Evolutionary conservation across 2,329 filamentous ascomycete species (phyloP).

Genomic region (Pestalotiopsis sp.): DNA sequence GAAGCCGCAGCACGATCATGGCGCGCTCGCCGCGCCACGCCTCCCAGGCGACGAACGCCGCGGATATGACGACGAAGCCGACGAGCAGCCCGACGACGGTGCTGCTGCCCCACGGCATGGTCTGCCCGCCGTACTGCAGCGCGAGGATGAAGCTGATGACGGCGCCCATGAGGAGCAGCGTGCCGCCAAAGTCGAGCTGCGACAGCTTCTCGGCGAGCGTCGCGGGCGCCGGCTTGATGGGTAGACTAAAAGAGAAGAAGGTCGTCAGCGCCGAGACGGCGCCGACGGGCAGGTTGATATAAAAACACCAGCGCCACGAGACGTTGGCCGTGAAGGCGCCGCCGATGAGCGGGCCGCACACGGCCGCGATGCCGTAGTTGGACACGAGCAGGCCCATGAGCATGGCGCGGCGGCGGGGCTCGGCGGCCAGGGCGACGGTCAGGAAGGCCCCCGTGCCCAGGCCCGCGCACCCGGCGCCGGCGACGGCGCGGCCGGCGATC

Average conservation of each 20-base stretch:
- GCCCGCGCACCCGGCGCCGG: neutral
- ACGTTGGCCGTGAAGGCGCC: constrained; percentile 37
- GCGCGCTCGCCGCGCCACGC: constrained; percentile 34
- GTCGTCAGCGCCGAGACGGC: constrained; percentile 28
- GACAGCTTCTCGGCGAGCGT: constrained; percentile 25
- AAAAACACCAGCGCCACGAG: constrained; percentile 40
- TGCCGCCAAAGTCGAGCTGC: constrained; percentile 29
- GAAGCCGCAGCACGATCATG: constrained; percentile 40
- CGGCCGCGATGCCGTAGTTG: constrained; percentile 34
- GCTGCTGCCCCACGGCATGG: constrained; percentile 39
- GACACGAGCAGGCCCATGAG: constrained; percentile 36
- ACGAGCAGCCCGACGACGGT: constrained; percentile 44
- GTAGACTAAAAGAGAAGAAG: constrained; percentile 22
- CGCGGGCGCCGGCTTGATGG: constrained; percentile 16
- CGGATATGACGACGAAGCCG: constrained; percentile 37
- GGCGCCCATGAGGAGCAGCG: constrained; percentile 27
- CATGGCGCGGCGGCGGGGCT: constrained; percentile 28
- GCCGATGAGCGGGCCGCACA: constrained; percentile 37
- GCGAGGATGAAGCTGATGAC: constrained; percentile 32
- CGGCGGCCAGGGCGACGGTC: neutral
- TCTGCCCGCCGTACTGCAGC: constrained; percentile 34
- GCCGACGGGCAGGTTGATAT: constrained; percentile 39
- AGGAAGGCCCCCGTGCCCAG: neutral
- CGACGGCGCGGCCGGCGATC: constrained; percentile 32
- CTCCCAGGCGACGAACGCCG: constrained; percentile 40